Conservation (phyloP, 495 filamentous ascomycete genomes). For the Penicillium parvum region DNA sequence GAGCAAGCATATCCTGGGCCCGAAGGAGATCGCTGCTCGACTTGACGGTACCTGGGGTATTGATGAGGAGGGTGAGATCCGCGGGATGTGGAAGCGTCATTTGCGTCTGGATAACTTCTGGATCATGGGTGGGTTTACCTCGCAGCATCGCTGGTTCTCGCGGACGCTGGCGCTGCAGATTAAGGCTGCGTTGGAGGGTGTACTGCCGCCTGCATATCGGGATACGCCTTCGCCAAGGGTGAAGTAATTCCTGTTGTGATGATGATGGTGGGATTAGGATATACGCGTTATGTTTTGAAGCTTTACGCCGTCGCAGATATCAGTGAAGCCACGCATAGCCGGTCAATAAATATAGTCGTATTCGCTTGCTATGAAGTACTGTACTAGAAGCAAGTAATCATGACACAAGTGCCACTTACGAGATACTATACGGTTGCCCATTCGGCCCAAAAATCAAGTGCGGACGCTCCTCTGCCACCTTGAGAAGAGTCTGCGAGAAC, state of each 20-base stretch:
- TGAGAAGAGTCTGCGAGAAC: conserved; percentile 88
- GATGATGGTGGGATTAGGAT: not conserved
- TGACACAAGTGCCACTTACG: not conserved
- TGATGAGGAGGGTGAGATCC: conserved; percentile 36
- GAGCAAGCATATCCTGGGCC: conserved; percentile 5
- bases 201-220: conserved; percentile 21
- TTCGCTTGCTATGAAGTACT: not conserved
- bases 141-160: conserved; percentile 30
- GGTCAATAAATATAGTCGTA: too few species aligned
- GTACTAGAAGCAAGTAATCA: not conserved
- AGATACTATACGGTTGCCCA: conserved; percentile 33
- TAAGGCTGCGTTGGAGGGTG: conserved; percentile 23
- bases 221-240: conserved; percentile 1
- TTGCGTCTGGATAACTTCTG: conserved; percentile 30
- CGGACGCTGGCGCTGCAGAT: conserved; percentile 34
- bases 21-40: conserved; percentile 24
- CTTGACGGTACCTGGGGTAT: conserved; percentile 36
- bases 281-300: too few species aligned
- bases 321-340: too few species aligned
- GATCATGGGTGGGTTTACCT: conserved; percentile 34
- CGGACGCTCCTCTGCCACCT: conserved; percentile 81
- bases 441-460: conserved; percentile 76
- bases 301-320: too few species aligned
- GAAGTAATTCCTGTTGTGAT: not conserved
- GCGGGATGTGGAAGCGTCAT: conserved; percentile 34